phyloP scores from a whole-genome alignment of 768 basidiomycete species.

The Tylopilus sp. region DNA sequence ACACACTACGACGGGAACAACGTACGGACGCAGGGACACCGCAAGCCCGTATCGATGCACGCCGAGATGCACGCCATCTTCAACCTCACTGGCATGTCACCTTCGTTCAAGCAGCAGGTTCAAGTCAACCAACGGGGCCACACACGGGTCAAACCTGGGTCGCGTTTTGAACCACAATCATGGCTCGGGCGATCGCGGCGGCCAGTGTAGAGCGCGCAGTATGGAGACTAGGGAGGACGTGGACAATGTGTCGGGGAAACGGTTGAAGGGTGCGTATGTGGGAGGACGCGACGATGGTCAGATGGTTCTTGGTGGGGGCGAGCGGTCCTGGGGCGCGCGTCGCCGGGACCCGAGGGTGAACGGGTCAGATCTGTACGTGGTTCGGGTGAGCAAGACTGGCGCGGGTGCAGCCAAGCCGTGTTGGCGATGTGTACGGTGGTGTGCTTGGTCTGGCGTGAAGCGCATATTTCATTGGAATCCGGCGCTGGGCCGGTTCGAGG shows the following conservation, averaged over 20 bases:
- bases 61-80: conserved; percentile 5
- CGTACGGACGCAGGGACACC: background rate
- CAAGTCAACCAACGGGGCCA: background rate
- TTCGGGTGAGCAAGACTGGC: background rate
- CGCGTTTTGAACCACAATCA: conserved; percentile 4
- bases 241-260: background rate
- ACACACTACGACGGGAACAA: conserved; percentile 5
- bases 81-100: conserved; percentile 1
- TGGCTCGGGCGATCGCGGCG: background rate
- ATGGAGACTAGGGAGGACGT: too few species aligned
- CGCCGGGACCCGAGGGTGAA: background rate
- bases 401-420: background rate
- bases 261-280: background rate
- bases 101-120: conserved; percentile 7
- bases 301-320: background rate
- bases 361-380: conserved; percentile 1
- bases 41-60: conserved; percentile 2
- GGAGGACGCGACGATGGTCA: background rate
- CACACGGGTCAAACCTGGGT: background rate
- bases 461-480: conserved; percentile 3
- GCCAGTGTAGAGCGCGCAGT: background rate
- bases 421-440: conserved; percentile 4
- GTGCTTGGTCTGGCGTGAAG: conserved; percentile 3
- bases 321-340: conserved; percentile 1
- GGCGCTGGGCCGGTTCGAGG: background rate